Evolutionary conservation across 139 green algal genomes (phyloP), one percentile per base, ranked within the genome.

Genomic region (Ulvella scutata): DNA sequence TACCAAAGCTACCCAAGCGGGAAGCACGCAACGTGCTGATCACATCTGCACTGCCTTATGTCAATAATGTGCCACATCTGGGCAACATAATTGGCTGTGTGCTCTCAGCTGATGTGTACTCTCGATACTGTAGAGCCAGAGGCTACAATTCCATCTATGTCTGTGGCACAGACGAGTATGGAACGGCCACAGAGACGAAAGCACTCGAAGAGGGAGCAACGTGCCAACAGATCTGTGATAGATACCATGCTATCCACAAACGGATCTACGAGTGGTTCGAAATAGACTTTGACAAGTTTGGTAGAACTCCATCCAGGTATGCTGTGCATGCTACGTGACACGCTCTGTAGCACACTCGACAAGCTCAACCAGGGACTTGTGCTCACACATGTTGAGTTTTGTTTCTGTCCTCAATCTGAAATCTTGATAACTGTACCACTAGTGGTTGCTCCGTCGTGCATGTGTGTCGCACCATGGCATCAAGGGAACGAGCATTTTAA

Each of bases 1-100:
- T 26, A 6, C 51, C 51, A n/a, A n/a, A 26, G 13, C 51, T 67
- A n/a, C 51, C 51, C n/a, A 67, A 67, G 51, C 51, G n/a, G 4
- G 51, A 26, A 6, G 51, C 51, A 6, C 51, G 51, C 1, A 67
- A 67, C 51, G 51, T 67, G 13, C 51, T 67, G n/a, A 93, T 98
- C 82, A 98, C 94, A 3, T 92, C 81, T 36, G 94, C 94, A 3
- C 87, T 98, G 78, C 94, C 94, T 1, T 98, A 98, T 76, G 94
- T 98, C n/a, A 98, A 98, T 85, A 98, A 98, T 80, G 93, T 98
- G 72, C 94, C 94, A 0, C 94, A 98, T 79, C 86, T 98, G 61
- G 94, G 94, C 62, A 98, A 98, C 89, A 98, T 98, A 83, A 97
- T 98, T 43, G 94, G 93, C 37, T 97, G 92, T 78, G 94, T 98